These are phyloP conservation scores for Yamadazyma songkhlaensis DNA, from an alignment of 1,139 yeast species.

Conservation along the genomic window DNA sequence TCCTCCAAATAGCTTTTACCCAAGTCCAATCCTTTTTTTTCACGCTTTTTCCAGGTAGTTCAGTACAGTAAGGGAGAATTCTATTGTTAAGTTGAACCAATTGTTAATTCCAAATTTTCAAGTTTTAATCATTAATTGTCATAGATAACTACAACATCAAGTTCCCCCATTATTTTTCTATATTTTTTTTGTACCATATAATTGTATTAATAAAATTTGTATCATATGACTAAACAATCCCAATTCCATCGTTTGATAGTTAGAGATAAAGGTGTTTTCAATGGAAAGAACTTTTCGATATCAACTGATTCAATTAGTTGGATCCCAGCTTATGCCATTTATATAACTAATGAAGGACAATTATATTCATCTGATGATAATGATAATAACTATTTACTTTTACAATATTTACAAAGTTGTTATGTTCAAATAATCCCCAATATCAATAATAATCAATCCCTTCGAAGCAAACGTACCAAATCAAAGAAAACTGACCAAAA, in stretches of 20 bases:
- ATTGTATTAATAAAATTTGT: background rate
- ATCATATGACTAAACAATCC: constrained; percentile 52
- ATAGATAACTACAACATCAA: background rate
- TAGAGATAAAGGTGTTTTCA: constrained; percentile 36
- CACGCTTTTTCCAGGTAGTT: background rate
- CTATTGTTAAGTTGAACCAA: background rate
- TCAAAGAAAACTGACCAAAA: background rate
- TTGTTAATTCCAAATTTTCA: no score
- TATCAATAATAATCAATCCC: constrained; percentile 10
- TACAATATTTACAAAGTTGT: constrained; percentile 42
- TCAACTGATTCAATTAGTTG: constrained; percentile 41
- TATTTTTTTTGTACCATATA: background rate
- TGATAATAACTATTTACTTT: constrained; percentile 31
- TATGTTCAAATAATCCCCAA: constrained; percentile 37
- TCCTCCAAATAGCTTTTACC: background rate
- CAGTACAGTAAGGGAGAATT: background rate
- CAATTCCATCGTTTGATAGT: constrained; percentile 38
- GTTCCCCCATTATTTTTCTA: background rate
- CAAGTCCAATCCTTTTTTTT: background rate
- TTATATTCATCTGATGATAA: constrained; percentile 34
- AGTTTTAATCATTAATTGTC: no score
- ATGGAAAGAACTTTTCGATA: constrained; percentile 33
- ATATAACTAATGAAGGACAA: constrained; percentile 37
- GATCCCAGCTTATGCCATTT: constrained; percentile 32
- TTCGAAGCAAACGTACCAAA: constrained; percentile 7